phyloP scores from a whole-genome alignment of 2,329 filamentous ascomycete genomes.

The Madurella fahalii region DNA sequence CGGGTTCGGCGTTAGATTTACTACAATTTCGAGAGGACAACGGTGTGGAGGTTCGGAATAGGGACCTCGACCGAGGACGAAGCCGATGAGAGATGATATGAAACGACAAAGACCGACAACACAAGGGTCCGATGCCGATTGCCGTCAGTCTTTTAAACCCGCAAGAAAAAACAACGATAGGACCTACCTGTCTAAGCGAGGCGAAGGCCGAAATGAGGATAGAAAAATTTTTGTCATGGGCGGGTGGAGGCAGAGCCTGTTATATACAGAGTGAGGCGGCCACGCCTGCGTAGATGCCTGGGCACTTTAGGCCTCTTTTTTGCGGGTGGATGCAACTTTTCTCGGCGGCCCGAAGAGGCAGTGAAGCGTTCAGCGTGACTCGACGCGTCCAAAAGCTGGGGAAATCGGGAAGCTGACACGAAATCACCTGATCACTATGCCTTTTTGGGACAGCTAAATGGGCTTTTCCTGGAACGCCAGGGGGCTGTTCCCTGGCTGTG shows the following conservation, averaged over 20 bases:
- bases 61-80: background rate
- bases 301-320: slow-evolving; percentile 4
- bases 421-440: slow-evolving; percentile 22
- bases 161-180: slow-evolving; percentile 1
- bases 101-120: slow-evolving; percentile 2
- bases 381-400: slow-evolving; percentile 21
- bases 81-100: background rate
- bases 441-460: slow-evolving; percentile 11
- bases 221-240: slow-evolving; percentile 15
- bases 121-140: slow-evolving; percentile 6
- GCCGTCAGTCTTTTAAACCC: background rate
- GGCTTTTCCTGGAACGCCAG: background rate
- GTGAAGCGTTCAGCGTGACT: slow-evolving; percentile 21
- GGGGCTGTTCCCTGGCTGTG: slow-evolving; percentile 10
- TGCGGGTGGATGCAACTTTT: slow-evolving; percentile 7
- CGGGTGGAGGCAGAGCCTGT: slow-evolving; percentile 13
- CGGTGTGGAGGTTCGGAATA: background rate
- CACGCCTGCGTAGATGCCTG: slow-evolving; percentile 26
- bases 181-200: slow-evolving; percentile 17
- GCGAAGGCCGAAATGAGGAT: slow-evolving; percentile 15
- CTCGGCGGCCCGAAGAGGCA: slow-evolving; percentile 22
- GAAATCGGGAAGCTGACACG: slow-evolving; percentile 17
- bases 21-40: background rate
- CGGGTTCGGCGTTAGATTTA: background rate
- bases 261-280: slow-evolving; percentile 21